Conservation (phyloP, 495 filamentous ascomycete species). For the Margaritispora aquatica region DNA sequence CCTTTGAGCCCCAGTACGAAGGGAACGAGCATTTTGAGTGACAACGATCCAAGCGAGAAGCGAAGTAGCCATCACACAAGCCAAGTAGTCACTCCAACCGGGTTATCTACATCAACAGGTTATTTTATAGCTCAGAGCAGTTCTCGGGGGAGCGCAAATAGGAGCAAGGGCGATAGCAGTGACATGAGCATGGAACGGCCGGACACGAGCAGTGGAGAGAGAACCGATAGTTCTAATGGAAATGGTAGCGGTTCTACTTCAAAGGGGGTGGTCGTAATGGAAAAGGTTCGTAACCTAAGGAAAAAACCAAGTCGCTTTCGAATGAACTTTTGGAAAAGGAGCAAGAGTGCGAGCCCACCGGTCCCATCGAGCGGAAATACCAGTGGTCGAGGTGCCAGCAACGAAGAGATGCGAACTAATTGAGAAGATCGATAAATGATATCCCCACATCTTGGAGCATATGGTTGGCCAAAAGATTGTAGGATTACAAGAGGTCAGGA, state of each 20-base stretch:
- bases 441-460: background rate
- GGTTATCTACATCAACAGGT: background rate
- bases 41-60: conserved; percentile 10
- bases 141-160: background rate
- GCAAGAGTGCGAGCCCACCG: conserved; percentile 22
- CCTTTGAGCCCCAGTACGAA: conserved; percentile 51
- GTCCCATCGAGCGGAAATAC: conserved; percentile 1
- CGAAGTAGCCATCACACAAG: conserved; percentile 4
- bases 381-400: conserved; percentile 10
- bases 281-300: conserved; percentile 18
- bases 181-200: background rate
- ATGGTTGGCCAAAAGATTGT: background rate
- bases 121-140: background rate
- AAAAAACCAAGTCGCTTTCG: conserved; percentile 25
- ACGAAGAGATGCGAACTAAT: background rate
- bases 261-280: conserved; percentile 10
- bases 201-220: background rate
- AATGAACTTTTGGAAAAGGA: conserved; percentile 25
- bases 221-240: background rate
- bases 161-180: background rate
- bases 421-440: background rate
- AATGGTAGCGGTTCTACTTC: background rate
- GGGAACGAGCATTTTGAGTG: conserved; percentile 50
- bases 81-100: background rate
- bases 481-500: background rate